Evolutionary conservation across 1,139 yeast genomes (phyloP).

Genomic region (Suhomyces guaymorum): DNA sequence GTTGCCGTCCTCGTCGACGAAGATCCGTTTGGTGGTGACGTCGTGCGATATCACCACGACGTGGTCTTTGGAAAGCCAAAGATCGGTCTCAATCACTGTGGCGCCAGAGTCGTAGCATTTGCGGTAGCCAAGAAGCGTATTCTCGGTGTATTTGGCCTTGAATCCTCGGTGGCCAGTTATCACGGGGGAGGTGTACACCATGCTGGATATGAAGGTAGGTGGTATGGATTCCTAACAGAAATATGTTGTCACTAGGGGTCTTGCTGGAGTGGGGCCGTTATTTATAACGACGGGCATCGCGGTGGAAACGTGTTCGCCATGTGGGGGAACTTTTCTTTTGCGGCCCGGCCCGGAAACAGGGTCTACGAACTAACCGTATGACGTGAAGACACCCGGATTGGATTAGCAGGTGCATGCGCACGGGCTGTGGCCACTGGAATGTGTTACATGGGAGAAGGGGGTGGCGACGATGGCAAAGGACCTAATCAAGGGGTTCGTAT

Average conservation of each 20-base stretch:
- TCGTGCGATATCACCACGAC: conserved; percentile 79
- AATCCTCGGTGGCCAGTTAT: conserved; percentile 52
- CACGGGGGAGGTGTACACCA: conserved; percentile 26
- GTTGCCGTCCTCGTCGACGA: conserved; percentile 47
- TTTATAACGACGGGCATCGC: background rate
- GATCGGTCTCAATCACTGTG: conserved; percentile 76
- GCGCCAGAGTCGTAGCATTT: conserved; percentile 73
- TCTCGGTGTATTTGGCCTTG: conserved; percentile 72
- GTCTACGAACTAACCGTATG: too few relatives aligned
- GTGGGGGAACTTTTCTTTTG: background rate
- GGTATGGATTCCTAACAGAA: too few relatives aligned
- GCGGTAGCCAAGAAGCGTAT: conserved; percentile 70
- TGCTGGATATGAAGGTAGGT: too few relatives aligned
- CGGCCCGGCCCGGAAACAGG: too few relatives aligned
- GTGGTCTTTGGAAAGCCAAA: conserved; percentile 76
- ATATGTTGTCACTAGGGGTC: too few relatives aligned
- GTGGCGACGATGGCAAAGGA: too few relatives aligned
- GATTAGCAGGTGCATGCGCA: too few relatives aligned
- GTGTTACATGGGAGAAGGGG: too few relatives aligned
- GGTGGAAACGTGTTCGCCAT: background rate
- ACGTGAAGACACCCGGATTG: too few relatives aligned
- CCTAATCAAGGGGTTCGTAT: too few relatives aligned
- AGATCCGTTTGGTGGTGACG: conserved; percentile 58
- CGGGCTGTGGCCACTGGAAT: too few relatives aligned
- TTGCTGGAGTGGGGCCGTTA: background rate